These are phyloP conservation scores for Fusarium burgessii DNA, from an alignment of 2,329 filamentous ascomycete species.

Conservation along the genomic window DNA sequence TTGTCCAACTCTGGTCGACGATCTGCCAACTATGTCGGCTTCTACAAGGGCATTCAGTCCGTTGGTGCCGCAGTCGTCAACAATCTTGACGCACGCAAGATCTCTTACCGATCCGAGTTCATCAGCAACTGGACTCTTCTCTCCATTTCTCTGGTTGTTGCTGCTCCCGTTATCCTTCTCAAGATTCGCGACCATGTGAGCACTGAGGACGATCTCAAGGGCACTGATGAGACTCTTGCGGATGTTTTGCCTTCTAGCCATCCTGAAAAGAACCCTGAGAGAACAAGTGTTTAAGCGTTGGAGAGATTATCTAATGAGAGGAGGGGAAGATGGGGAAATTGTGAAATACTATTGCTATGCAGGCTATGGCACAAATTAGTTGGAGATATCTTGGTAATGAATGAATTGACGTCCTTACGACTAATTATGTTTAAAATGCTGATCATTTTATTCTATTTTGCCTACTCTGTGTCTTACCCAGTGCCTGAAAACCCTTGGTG, in stretches of 20 bases:
- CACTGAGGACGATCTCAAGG: constrained; percentile 84
- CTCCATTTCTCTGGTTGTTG: constrained; percentile 78
- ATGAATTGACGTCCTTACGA: constrained; percentile 1
- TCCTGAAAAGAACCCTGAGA: constrained; percentile 30
- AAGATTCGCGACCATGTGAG: constrained; percentile 86
- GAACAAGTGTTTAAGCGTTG: neutral
- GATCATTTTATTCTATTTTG: neutral
- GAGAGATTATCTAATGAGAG: neutral
- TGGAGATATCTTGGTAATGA: constrained; percentile 5
- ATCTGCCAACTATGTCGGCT: constrained; percentile 92
- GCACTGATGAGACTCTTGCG: constrained; percentile 83
- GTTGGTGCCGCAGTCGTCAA: constrained; percentile 71
- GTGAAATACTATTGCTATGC: neutral
- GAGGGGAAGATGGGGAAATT: neutral
- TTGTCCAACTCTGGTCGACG: constrained; percentile 93
- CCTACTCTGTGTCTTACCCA: neutral
- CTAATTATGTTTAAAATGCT: neutral
- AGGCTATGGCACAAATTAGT: neutral
- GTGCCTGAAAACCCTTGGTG: neutral
- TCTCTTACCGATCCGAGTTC: constrained; percentile 78
- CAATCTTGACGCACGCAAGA: constrained; percentile 51
- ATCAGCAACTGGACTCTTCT: constrained; percentile 80
- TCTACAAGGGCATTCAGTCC: constrained; percentile 86
- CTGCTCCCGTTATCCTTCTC: constrained; percentile 81
- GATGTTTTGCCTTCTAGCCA: constrained; percentile 67